Percentiles rank a stretch among this genome's conserved stretches.
Conservation (phyloP, 129 eudicot species). For the Flaveria trinervia region DNA sequence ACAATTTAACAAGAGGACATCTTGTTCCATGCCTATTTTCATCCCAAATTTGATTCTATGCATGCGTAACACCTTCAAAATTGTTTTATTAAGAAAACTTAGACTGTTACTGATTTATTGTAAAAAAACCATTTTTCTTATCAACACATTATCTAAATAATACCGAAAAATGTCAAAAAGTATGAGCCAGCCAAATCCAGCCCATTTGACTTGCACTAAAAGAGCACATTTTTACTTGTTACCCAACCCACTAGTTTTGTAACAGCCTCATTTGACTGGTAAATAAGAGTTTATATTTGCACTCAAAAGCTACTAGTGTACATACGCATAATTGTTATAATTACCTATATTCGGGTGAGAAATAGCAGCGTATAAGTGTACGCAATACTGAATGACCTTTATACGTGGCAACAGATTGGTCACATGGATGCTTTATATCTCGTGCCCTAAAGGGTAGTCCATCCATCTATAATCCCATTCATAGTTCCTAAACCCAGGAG, state of each 20-base stretch:
- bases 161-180: not conserved
- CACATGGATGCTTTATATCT: conserved; percentile 63
- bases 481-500: conserved; percentile 50
- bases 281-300: not conserved
- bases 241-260: not conserved
- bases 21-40: not conserved
- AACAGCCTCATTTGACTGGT: not conserved
- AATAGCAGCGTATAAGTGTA: conserved; percentile 87
- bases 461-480: conserved; percentile 99
- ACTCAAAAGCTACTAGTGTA: not conserved
- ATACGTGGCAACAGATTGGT: conserved; percentile 87
- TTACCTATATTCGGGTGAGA: conserved; percentile 88
- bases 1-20: not conserved
- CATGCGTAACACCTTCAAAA: not conserved
- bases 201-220: not conserved
- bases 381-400: conserved; percentile 89
- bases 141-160: not conserved
- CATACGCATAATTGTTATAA: not conserved
- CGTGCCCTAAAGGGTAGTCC: conserved; percentile 80
- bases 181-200: not conserved
- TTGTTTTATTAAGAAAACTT: not conserved
- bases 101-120: not conserved
- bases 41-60: not conserved
- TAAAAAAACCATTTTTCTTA: not conserved
- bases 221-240: not conserved